phyloP scores from a whole-genome alignment of 2,329 filamentous ascomycete species.

The Pseudogymnoascus pannorum region DNA sequence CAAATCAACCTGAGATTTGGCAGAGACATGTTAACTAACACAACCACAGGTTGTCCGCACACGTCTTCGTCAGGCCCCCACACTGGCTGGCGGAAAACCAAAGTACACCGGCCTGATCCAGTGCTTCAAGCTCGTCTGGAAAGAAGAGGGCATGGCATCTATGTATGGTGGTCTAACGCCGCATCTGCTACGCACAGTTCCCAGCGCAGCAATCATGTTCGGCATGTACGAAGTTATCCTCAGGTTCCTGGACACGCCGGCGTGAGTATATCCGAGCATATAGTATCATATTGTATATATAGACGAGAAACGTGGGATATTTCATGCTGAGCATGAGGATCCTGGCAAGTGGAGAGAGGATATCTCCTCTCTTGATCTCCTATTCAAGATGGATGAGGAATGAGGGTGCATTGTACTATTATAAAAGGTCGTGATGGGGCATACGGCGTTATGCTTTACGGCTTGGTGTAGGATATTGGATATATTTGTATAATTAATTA shows the following conservation, averaged over 20 bases:
- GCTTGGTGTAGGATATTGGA: conserved; percentile 7
- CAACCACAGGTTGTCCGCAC: conserved; percentile 64
- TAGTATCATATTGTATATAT: conserved; percentile 9
- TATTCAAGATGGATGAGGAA: conserved; percentile 7
- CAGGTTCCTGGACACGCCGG: conserved; percentile 27
- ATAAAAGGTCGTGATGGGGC: not conserved
- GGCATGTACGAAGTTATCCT: conserved; percentile 58
- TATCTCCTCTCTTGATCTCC: conserved; percentile 8
- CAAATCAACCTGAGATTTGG: not conserved
- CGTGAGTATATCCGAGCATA: conserved; percentile 13
- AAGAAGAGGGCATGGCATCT: conserved; percentile 77
- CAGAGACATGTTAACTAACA: conserved; percentile 9
- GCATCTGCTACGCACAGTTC: conserved; percentile 84
- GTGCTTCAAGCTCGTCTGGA: conserved; percentile 81
- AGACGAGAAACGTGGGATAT: not conserved
- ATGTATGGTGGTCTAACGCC: conserved; percentile 89
- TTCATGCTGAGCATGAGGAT: conserved; percentile 1
- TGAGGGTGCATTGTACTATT: conserved; percentile 3
- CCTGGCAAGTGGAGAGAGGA: not conserved
- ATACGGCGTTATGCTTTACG: conserved; percentile 8
- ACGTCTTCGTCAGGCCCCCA: conserved; percentile 76
- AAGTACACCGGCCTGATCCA: conserved; percentile 87
- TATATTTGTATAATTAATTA: conserved; percentile 8
- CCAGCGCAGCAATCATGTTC: conserved; percentile 93
- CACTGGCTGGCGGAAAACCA: conserved; percentile 53